Conservation (phyloP, 1,139 yeast genomes). For the Neolecta irregularis region DNA sequence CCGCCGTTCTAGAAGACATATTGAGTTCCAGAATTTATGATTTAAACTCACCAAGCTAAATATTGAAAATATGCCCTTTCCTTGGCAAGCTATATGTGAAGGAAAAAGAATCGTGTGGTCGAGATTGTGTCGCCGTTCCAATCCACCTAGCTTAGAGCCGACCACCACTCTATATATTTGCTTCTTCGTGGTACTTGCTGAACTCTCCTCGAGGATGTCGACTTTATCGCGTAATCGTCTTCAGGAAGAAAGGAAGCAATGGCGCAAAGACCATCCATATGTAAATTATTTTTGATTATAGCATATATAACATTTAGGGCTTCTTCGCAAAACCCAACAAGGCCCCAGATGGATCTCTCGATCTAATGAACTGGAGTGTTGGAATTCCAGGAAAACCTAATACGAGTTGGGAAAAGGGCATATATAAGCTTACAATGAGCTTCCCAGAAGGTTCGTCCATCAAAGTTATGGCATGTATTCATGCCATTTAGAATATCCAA, state of each 20-base stretch:
- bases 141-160: too few relatives aligned
- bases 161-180: too few relatives aligned
- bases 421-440: slow-evolving; percentile 66
- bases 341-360: slow-evolving; percentile 62
- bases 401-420: slow-evolving; percentile 80
- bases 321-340: slow-evolving; percentile 83
- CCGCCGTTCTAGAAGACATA: too few relatives aligned
- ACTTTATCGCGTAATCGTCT: slow-evolving; percentile 56
- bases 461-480: not conserved
- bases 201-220: slow-evolving; percentile 7
- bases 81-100: too few relatives aligned
- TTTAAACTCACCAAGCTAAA: too few relatives aligned
- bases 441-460: slow-evolving; percentile 40
- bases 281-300: slow-evolving; percentile 5
- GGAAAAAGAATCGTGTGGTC: too few relatives aligned
- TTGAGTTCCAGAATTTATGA: too few relatives aligned
- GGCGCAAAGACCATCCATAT: slow-evolving; percentile 98
- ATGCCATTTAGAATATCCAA: slow-evolving; percentile 52
- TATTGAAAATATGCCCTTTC: too few relatives aligned
- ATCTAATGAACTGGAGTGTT: slow-evolving; percentile 78
- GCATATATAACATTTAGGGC: slow-evolving; percentile 28
- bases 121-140: too few relatives aligned
- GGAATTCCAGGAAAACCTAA: slow-evolving; percentile 88
- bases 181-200: too few relatives aligned
- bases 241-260: slow-evolving; percentile 79